phyloP scores from a whole-genome alignment of 2,329 filamentous ascomycete genomes.

The Tolypocladium sp. region DNA sequence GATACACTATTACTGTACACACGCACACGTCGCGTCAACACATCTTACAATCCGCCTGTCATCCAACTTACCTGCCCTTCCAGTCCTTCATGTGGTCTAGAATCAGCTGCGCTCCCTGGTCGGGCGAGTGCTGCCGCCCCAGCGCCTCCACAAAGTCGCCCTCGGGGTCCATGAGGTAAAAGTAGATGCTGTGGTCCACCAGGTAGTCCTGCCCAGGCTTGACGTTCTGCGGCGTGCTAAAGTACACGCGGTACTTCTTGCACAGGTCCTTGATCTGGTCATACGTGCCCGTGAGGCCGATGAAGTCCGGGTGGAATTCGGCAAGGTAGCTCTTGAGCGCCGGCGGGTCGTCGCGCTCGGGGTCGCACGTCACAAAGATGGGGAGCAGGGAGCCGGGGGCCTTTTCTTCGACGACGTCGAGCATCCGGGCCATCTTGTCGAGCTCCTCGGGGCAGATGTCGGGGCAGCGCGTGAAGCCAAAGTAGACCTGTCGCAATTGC shows the following conservation, averaged over 20 bases:
- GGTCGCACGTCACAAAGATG: slow-evolving; percentile 93
- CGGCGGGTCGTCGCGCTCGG: slow-evolving; percentile 77
- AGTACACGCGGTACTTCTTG: slow-evolving; percentile 95
- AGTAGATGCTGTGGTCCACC: slow-evolving; percentile 98
- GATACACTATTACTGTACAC: background rate
- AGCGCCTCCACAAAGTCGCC: slow-evolving; percentile 97
- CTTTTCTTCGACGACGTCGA: slow-evolving; percentile 58
- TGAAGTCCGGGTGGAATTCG: slow-evolving; percentile 81
- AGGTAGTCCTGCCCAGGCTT: slow-evolving; percentile 93
- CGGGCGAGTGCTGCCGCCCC: slow-evolving; percentile 85
- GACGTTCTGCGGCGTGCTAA: slow-evolving; percentile 81
- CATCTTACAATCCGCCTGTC: background rate
- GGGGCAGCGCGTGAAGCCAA: slow-evolving; percentile 95
- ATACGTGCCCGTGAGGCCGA: slow-evolving; percentile 88
- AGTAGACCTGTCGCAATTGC: slow-evolving; percentile 66
- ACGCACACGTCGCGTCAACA: background rate
- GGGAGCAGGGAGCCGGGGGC: slow-evolving; percentile 52
- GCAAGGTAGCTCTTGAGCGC: slow-evolving; percentile 77
- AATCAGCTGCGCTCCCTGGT: slow-evolving; percentile 77
- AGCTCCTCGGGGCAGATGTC: slow-evolving; percentile 99
- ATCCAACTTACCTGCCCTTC: slow-evolving; percentile 5
- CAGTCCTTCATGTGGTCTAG: slow-evolving; percentile 70
- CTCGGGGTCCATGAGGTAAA: slow-evolving; percentile 98
- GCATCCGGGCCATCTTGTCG: slow-evolving; percentile 97
- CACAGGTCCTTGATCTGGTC: slow-evolving; percentile 90